Evolutionary conservation across 1,284 basidiomycete genomes (phyloP).

Genomic region (Ganoderma boninense): DNA sequence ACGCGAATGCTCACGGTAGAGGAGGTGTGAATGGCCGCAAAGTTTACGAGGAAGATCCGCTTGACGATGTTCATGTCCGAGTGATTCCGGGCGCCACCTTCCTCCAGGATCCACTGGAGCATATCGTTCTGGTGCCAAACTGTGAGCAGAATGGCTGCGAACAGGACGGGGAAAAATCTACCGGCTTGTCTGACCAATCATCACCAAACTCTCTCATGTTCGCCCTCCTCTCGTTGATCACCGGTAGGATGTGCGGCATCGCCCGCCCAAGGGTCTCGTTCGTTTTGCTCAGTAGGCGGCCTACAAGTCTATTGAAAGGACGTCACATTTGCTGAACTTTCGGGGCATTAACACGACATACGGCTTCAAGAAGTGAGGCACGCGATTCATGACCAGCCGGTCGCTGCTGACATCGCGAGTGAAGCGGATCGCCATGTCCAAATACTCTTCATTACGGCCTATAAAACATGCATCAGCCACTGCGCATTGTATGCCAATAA

Average conservation of each 20-base stretch:
- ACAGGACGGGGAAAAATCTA: constrained; percentile 10
- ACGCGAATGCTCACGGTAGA: constrained; percentile 33
- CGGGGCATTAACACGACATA: constrained; percentile 20
- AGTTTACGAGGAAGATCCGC: constrained; percentile 41
- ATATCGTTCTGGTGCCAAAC: constrained; percentile 33
- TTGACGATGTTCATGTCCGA: constrained; percentile 33
- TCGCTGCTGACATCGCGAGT: constrained; percentile 15
- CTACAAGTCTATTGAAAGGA: background rate
- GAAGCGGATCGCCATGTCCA: constrained; percentile 29
- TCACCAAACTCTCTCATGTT: constrained; percentile 30
- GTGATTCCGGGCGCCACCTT: constrained; percentile 23
- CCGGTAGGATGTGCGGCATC: constrained; percentile 24
- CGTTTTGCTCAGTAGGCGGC: constrained; percentile 6
- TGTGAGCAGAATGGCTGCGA: background rate
- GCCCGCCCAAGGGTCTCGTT: constrained; percentile 1
- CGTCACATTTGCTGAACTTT: background rate
- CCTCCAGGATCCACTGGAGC: constrained; percentile 41
- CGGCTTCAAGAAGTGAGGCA: constrained; percentile 42
- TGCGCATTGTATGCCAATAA: background rate
- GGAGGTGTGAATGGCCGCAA: constrained; percentile 45
- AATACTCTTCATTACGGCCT: constrained; percentile 36
- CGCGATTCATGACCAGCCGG: constrained; percentile 29
- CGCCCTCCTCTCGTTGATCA: constrained; percentile 30
- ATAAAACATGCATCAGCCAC: background rate
- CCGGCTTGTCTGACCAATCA: constrained; percentile 37